Conservation (phyloP, 305 asterid species). For the Andrographis paniculata region DNA sequence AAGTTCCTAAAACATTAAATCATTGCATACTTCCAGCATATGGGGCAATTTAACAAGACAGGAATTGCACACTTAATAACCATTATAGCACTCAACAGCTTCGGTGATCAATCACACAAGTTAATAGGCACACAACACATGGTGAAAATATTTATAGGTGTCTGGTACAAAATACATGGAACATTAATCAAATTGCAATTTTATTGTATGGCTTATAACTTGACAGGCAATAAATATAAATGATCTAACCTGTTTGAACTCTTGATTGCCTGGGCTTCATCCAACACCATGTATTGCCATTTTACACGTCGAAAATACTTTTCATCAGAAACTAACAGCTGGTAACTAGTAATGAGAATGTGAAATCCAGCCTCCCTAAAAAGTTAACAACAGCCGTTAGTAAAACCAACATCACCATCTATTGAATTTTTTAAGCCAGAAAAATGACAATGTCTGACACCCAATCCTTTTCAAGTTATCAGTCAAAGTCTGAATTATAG, state of each 20-base stretch:
- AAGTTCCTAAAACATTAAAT: not conserved
- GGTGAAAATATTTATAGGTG: not conserved
- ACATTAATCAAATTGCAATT: conserved; percentile 2
- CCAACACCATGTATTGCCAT: conserved; percentile 99
- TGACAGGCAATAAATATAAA: conserved; percentile 13
- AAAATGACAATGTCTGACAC: too few relatives aligned
- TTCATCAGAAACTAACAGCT: conserved; percentile 88
- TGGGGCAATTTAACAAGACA: conserved; percentile 1
- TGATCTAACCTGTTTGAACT: conserved; percentile 71
- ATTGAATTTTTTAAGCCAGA: too few relatives aligned
- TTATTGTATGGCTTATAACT: not conserved
- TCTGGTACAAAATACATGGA: not conserved
- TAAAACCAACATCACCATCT: too few relatives aligned
- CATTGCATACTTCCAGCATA: not conserved
- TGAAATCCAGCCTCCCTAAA: conserved; percentile 96
- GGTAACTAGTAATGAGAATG: conserved; percentile 94
- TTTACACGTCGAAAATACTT: conserved; percentile 90
- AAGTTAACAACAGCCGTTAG: conserved; percentile 16
- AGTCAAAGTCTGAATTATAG: too few relatives aligned
- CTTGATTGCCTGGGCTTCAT: conserved; percentile 99
- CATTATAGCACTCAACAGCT: conserved; percentile 11
- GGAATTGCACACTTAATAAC: conserved; percentile 1
- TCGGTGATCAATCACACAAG: not conserved
- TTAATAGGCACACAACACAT: not conserved
- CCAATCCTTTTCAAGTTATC: too few relatives aligned